phyloP scores from a whole-genome alignment of 1,139 yeast genomes.

The Pichia sp. region DNA sequence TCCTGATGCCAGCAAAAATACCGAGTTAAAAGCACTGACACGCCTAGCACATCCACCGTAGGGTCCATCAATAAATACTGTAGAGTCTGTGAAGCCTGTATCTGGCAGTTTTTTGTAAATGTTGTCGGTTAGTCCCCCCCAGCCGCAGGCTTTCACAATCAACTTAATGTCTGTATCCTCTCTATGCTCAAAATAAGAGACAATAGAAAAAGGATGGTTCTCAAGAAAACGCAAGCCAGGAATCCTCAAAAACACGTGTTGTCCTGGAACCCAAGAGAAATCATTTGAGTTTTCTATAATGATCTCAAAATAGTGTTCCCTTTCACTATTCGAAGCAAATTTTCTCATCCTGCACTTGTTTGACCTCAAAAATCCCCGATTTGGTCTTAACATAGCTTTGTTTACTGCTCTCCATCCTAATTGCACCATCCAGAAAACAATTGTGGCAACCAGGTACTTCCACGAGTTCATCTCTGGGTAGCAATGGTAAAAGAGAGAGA shows the following conservation, averaged over 20 bases:
- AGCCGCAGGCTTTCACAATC: conserved; percentile 44
- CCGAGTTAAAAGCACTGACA: conserved; percentile 45
- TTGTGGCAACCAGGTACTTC: conserved; percentile 52
- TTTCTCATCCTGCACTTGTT: conserved; percentile 30
- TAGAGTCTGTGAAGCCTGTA: conserved; percentile 23
- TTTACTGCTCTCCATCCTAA: conserved; percentile 46
- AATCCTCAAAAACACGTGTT: conserved; percentile 54
- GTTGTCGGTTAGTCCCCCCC: conserved; percentile 44
- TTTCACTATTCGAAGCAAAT: conserved; percentile 14
- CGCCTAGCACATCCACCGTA: conserved; percentile 59
- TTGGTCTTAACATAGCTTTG: conserved; percentile 52
- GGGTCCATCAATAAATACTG: conserved; percentile 56
- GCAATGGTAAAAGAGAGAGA: conserved; percentile 51
- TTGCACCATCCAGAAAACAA: conserved; percentile 55
- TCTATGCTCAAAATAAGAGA: conserved; percentile 36
- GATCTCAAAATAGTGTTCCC: conserved; percentile 37
- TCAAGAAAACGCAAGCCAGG: conserved; percentile 45
- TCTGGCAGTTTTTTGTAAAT: conserved; percentile 32
- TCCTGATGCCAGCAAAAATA: conserved; percentile 45
- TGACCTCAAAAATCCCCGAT: conserved; percentile 38
- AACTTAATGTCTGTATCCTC: conserved; percentile 39
- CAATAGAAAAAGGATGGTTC: conserved; percentile 63
- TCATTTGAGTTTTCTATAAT: conserved; percentile 38
- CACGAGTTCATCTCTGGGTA: conserved; percentile 39
- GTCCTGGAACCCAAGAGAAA: conserved; percentile 55